Percentiles rank a stretch among this genome's conserved stretches.
Evolutionary conservation across 768 basidiomycete species (phyloP).

Genomic region (Tricholoma hemisulphureum): DNA sequence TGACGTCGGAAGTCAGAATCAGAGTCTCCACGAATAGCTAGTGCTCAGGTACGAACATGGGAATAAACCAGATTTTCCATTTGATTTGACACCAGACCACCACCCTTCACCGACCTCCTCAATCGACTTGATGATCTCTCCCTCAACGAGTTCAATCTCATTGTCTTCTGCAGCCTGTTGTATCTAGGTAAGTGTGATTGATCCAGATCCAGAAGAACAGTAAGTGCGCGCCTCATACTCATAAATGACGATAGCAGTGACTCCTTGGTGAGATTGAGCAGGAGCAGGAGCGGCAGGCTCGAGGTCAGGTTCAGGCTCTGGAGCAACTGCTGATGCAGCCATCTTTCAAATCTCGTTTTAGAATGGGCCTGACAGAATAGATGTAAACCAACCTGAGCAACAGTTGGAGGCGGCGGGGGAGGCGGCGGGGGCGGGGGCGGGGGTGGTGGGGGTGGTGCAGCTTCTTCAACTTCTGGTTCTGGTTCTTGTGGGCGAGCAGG

Average conservation of each 20-base stretch:
- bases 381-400: slow-evolving; percentile 30
- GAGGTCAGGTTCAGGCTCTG: slow-evolving; percentile 34
- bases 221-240: slow-evolving; percentile 64
- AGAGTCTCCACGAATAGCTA: not conserved
- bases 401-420: slow-evolving; percentile 49
- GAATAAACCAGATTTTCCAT: slow-evolving; percentile 81
- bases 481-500: slow-evolving; percentile 28
- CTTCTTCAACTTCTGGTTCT: slow-evolving; percentile 16
- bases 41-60: slow-evolving; percentile 52
- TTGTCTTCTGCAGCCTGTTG: slow-evolving; percentile 79
- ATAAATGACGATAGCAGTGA: slow-evolving; percentile 75
- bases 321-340: slow-evolving; percentile 29
- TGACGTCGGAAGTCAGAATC: slow-evolving; percentile 16
- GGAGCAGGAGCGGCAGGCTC: slow-evolving; percentile 39
- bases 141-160: slow-evolving; percentile 78
- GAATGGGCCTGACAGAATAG: not conserved
- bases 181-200: not conserved
- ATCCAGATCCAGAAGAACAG: not conserved
- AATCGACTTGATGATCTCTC: slow-evolving; percentile 78
- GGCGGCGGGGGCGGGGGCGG: slow-evolving; percentile 54
- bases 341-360: slow-evolving; percentile 20
- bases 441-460: slow-evolving; percentile 27
- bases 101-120: slow-evolving; percentile 88
- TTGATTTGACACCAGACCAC: slow-evolving; percentile 79
- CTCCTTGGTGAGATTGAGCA: slow-evolving; percentile 42